These are phyloP conservation scores for Colletotrichum cereale DNA, from an alignment of 2,329 filamentous ascomycete species.

Conservation along the genomic window DNA sequence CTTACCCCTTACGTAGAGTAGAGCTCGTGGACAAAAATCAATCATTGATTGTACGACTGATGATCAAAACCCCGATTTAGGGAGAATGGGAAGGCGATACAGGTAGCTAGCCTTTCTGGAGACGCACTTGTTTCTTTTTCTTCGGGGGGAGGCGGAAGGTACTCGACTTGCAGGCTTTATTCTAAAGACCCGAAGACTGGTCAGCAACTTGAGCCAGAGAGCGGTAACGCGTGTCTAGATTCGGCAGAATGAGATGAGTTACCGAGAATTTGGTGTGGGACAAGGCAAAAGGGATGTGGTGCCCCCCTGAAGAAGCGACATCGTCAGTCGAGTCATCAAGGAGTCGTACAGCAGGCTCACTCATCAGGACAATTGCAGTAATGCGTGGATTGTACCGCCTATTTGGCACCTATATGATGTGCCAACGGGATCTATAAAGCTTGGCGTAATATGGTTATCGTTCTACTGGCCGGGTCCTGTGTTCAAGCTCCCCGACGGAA, in stretches of 20 bases:
- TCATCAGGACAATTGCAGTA: not conserved
- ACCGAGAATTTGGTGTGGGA: not conserved
- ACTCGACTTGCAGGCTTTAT: not conserved
- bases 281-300: not conserved
- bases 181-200: not conserved
- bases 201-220: not conserved
- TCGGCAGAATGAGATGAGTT: not conserved
- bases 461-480: constrained; percentile 1
- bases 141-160: not conserved
- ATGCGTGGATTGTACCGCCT: not conserved
- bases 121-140: not conserved
- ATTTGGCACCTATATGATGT: constrained; percentile 17
- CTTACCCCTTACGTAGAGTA: not conserved
- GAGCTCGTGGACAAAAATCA: not conserved
- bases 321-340: not conserved
- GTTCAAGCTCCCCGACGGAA: not conserved
- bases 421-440: constrained; percentile 21
- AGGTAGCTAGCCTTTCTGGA: not conserved
- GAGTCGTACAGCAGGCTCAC: not conserved
- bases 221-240: not conserved
- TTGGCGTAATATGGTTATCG: no score
- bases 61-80: not conserved
- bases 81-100: not conserved
- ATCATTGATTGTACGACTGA: not conserved
- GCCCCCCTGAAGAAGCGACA: not conserved